Evolutionary conservation across 306 rosid genomes (phyloP).

Genomic region (Dryas octopetala): DNA sequence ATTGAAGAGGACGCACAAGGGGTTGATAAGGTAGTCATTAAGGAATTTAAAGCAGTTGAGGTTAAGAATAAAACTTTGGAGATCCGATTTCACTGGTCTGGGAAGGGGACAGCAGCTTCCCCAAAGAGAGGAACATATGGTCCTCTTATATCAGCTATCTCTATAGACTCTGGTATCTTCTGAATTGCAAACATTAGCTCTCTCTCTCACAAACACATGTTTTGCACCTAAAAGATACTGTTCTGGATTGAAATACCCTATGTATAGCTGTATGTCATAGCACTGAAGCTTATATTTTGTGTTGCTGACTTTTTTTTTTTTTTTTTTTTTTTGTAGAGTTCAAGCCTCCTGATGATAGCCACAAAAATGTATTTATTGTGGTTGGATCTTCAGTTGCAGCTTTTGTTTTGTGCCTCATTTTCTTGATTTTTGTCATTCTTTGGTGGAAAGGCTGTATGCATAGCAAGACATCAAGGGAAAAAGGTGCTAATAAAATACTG

Average conservation of each 20-base stretch:
- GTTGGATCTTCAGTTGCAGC: slow-evolving; percentile 20
- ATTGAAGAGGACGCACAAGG: slow-evolving; percentile 21
- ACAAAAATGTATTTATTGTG: background rate
- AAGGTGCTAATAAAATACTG: background rate
- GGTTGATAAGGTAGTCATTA: slow-evolving; percentile 18
- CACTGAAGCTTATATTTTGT: background rate
- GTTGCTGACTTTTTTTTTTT: background rate
- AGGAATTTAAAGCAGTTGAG: slow-evolving; percentile 3
- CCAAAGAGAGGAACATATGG: slow-evolving; percentile 21
- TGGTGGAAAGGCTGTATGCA: slow-evolving; percentile 5
- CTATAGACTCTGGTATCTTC: slow-evolving; percentile 19
- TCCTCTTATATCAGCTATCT: slow-evolving; percentile 30
- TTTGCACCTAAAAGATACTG: background rate
- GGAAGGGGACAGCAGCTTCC: slow-evolving; percentile 28
- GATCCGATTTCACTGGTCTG: slow-evolving; percentile 27
- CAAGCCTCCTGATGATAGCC: slow-evolving; percentile 1
- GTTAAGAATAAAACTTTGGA: slow-evolving; percentile 19
- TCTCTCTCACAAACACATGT: background rate
- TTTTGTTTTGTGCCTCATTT: slow-evolving; percentile 2
- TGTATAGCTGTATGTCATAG: background rate
- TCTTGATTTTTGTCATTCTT: slow-evolving; percentile 2
- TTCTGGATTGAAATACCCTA: background rate
- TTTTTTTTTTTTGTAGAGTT: slow-evolving; percentile 2
- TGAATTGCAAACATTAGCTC: background rate
- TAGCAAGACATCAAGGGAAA: slow-evolving; percentile 11